Evolutionary conservation across 495 filamentous ascomycete genomes (phyloP).

Genomic region (Diplogelasinospora grovesii): DNA sequence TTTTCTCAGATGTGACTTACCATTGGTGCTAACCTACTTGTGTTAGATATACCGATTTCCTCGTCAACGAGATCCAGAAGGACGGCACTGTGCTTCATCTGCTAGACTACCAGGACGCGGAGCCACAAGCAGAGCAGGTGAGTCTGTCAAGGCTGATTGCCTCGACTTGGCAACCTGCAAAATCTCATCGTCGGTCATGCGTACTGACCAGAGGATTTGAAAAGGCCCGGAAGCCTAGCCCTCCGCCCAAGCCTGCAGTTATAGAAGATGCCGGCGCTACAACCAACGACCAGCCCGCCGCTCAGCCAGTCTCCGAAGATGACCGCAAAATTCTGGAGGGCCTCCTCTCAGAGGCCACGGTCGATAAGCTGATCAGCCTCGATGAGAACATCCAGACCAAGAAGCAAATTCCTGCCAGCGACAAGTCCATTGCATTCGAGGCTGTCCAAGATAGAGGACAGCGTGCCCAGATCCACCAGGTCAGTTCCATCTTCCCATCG

Average conservation of each 20-base stretch:
- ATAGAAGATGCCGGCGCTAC: no score
- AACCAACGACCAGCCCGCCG: neutral
- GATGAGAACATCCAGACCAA: constrained; percentile 25
- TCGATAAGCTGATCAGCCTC: constrained; percentile 29
- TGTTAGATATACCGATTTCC: constrained; percentile 83
- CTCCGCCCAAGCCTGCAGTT: no score
- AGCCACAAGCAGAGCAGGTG: constrained; percentile 28
- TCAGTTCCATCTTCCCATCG: constrained; percentile 11
- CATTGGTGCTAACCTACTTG: neutral
- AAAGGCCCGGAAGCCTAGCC: no score
- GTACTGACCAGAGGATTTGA: no score
- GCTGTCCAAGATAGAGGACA: constrained; percentile 31
- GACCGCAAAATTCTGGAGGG: constrained; percentile 15
- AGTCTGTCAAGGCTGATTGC: no score
- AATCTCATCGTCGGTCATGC: no score
- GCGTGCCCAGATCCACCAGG: constrained; percentile 34
- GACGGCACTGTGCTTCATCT: constrained; percentile 77
- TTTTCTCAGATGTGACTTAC: neutral
- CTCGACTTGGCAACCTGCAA: no score
- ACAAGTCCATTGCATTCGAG: constrained; percentile 22
- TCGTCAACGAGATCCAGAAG: constrained; percentile 84
- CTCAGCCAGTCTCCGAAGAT: constrained; percentile 13
- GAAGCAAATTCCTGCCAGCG: constrained; percentile 11
- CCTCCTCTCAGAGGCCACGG: constrained; percentile 24
- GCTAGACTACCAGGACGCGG: constrained; percentile 42